These are phyloP conservation scores for Alternaria sp. DNA, from an alignment of 2,329 filamentous ascomycete genomes.

Conservation along the genomic window DNA sequence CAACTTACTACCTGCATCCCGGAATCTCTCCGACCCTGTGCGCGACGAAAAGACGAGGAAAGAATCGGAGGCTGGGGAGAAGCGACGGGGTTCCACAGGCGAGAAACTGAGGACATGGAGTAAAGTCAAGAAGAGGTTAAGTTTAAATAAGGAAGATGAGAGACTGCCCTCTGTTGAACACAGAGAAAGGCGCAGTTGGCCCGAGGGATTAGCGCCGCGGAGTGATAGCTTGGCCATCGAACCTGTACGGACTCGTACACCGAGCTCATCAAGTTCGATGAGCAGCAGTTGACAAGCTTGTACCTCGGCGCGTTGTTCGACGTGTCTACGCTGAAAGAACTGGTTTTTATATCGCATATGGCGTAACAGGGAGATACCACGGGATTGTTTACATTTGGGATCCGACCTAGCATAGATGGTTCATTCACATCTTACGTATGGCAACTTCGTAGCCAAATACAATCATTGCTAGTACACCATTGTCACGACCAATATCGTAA, in stretches of 20 bases:
- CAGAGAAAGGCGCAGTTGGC: constrained; percentile 42
- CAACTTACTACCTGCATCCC: constrained; percentile 57
- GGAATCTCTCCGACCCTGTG: constrained; percentile 61
- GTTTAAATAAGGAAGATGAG: constrained; percentile 27
- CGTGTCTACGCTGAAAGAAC: neutral
- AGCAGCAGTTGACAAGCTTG: constrained; percentile 6
- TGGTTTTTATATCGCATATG: constrained; percentile 1
- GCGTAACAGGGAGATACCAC: constrained; percentile 9
- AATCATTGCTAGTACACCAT: neutral
- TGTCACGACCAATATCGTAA: neutral
- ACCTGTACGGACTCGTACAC: constrained; percentile 18
- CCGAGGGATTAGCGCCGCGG: constrained; percentile 34
- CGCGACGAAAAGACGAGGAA: constrained; percentile 42
- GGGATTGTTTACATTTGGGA: neutral
- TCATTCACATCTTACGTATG: neutral
- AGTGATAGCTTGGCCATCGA: constrained; percentile 24
- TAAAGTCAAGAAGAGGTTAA: constrained; percentile 33
- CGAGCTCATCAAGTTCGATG: constrained; percentile 14
- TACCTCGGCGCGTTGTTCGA: neutral
- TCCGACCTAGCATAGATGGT: neutral
- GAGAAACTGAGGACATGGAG: constrained; percentile 33
- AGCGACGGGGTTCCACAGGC: constrained; percentile 28
- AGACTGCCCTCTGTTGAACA: constrained; percentile 42
- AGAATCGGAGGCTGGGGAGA: constrained; percentile 34
- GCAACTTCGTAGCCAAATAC: neutral